phyloP scores from a whole-genome alignment of 2,329 filamentous ascomycete genomes.

The Curvularia sp. region DNA sequence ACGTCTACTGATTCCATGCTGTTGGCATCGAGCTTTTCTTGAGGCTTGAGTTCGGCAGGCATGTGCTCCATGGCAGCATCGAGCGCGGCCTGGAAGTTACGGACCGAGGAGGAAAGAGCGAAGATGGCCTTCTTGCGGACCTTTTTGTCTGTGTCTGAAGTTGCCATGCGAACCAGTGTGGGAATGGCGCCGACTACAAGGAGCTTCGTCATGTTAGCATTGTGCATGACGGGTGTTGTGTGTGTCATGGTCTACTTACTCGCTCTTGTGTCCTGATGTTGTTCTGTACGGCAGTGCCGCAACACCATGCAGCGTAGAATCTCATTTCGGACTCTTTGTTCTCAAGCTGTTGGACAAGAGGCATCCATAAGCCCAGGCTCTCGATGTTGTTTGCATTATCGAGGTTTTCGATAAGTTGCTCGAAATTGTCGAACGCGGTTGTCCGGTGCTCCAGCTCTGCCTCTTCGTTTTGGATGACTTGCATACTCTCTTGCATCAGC shows the following conservation, averaged over 20 bases:
- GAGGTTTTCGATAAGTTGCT: slow-evolving; percentile 54
- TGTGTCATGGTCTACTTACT: slow-evolving; percentile 47
- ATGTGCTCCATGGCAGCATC: slow-evolving; percentile 72
- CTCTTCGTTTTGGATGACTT: slow-evolving; percentile 67
- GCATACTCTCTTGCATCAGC: slow-evolving; percentile 86
- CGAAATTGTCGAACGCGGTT: slow-evolving; percentile 40
- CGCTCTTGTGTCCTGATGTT: slow-evolving; percentile 85
- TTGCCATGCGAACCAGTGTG: slow-evolving; percentile 70
- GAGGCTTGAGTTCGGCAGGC: slow-evolving; percentile 65
- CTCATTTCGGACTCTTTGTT: slow-evolving; percentile 75
- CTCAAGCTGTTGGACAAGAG: slow-evolving; percentile 73
- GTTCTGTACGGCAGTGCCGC: slow-evolving; percentile 95
- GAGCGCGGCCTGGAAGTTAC: slow-evolving; percentile 85
- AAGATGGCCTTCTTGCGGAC: slow-evolving; percentile 88
- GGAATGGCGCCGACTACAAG: slow-evolving; percentile 71
- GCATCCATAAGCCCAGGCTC: slow-evolving; percentile 79
- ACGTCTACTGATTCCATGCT: slow-evolving; percentile 88
- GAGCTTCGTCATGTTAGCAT: slow-evolving; percentile 51
- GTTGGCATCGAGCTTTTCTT: slow-evolving; percentile 73
- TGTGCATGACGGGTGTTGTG: not conserved
- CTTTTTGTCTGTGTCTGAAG: slow-evolving; percentile 64
- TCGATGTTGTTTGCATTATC: slow-evolving; percentile 98
- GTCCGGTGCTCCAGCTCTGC: slow-evolving; percentile 26
- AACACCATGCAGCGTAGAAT: slow-evolving; percentile 90
- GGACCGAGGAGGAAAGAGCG: slow-evolving; percentile 81